phyloP scores from a whole-genome alignment of 2,329 filamentous ascomycete species.

The Moelleriella libera region DNA sequence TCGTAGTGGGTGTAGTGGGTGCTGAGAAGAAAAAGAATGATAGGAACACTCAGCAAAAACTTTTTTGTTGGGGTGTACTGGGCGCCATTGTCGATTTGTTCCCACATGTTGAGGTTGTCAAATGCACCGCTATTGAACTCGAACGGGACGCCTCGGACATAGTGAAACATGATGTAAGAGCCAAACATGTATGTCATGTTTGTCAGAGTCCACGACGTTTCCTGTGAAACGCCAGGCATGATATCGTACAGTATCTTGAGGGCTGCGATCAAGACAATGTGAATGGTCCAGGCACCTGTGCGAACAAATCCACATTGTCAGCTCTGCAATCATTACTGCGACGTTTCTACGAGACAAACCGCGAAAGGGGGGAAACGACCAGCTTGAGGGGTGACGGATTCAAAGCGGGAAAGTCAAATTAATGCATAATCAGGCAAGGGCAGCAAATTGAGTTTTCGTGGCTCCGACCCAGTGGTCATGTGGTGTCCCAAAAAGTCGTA shows the following conservation, averaged over 20 bases:
- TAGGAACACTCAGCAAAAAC: slow-evolving; percentile 87
- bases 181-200: slow-evolving; percentile 99
- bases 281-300: slow-evolving; percentile 91
- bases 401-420: no score
- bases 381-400: no score
- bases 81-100: slow-evolving; percentile 97
- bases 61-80: slow-evolving; percentile 99
- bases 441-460: background rate
- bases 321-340: background rate
- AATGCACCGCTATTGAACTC: slow-evolving; percentile 98
- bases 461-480: no score
- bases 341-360: background rate
- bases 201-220: slow-evolving; percentile 96
- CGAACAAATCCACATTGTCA: background rate
- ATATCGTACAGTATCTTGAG: slow-evolving; percentile 97
- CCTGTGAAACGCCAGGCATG: slow-evolving; percentile 88
- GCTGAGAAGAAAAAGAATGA: slow-evolving; percentile 87
- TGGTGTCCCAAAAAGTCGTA: no score
- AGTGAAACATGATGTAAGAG: slow-evolving; percentile 99
- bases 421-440: background rate
- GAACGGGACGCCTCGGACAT: slow-evolving; percentile 92
- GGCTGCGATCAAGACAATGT: slow-evolving; percentile 79
- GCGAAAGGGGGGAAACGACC: background rate
- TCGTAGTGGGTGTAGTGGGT: slow-evolving; percentile 99
- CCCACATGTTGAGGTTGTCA: slow-evolving; percentile 99